A percentile compares a stretch with the other conserved stretches of the same genome.
Conservation (phyloP, 345 rosid species). For the Schrenkiella parvula region DNA sequence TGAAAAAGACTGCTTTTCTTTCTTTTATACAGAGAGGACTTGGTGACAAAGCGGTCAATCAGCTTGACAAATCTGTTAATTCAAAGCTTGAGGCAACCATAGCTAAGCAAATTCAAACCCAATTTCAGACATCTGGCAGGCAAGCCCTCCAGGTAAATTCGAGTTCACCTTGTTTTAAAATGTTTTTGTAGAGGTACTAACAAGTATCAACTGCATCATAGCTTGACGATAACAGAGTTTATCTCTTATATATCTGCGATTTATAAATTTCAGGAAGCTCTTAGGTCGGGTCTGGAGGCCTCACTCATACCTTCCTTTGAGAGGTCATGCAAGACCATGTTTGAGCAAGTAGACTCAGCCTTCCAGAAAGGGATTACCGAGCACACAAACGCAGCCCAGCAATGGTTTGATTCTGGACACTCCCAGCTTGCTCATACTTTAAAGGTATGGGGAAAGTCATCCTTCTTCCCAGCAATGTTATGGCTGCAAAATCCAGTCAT, state of each 20-base stretch:
- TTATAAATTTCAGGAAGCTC: conserved; percentile 52
- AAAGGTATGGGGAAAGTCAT: conserved; percentile 46
- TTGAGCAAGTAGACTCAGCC: conserved; percentile 80
- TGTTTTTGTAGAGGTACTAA: not conserved
- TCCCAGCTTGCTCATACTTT: conserved; percentile 69
- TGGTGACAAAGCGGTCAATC: conserved; percentile 86
- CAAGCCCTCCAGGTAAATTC: conserved; percentile 79
- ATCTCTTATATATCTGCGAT: conserved; percentile 8
- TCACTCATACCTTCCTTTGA: conserved; percentile 88
- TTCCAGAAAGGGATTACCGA: conserved; percentile 78
- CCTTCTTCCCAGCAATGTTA: not conserved
- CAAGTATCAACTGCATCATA: not conserved
- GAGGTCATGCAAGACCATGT: conserved; percentile 83
- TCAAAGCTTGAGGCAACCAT: conserved; percentile 79
- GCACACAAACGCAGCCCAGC: conserved; percentile 71
- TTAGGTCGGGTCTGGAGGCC: conserved; percentile 66
- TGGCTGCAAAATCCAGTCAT: not conserved
- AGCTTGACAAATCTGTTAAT: conserved; percentile 75
- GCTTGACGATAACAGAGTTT: conserved; percentile 6
- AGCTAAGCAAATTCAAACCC: conserved; percentile 78
- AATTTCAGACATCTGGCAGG: conserved; percentile 92
- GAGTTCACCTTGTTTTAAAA: not conserved
- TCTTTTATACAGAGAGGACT: conserved; percentile 61
- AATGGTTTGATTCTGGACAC: conserved; percentile 62
- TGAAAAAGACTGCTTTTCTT: conserved; percentile 15